Evolutionary conservation across 371 early-diverging fungal genomes (phyloP).

Genomic region (Pancytospora philotis): DNA sequence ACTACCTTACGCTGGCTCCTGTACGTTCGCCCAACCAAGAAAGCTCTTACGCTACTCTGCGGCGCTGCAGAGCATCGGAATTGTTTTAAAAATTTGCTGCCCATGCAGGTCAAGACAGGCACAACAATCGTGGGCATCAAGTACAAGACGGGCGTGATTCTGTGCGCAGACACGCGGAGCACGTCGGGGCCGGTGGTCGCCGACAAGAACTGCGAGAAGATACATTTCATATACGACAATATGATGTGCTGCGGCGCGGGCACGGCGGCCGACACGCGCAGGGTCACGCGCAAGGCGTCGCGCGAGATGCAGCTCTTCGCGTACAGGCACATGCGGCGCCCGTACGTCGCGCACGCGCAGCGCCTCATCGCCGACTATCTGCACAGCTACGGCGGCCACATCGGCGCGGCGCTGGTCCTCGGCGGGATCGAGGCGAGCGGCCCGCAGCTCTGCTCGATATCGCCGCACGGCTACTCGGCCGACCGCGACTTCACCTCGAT

Average conservation of each 20-base stretch:
- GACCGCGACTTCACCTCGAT: constrained; percentile 85
- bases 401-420: constrained; percentile 87
- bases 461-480: constrained; percentile 90
- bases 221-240: constrained; percentile 91
- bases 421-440: constrained; percentile 77
- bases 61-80: no score
- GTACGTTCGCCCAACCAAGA: no score
- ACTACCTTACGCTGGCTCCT: no score
- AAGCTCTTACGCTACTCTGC: no score
- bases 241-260: constrained; percentile 99
- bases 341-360: constrained; percentile 80
- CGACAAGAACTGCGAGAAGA: constrained; percentile 96
- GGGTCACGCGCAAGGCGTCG: constrained; percentile 78
- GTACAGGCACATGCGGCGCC: constrained; percentile 72
- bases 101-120: constrained; percentile 71
- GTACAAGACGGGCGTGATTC: constrained; percentile 69
- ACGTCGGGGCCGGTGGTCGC: constrained; percentile 92
- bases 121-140: constrained; percentile 72
- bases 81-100: no score
- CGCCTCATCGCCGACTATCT: constrained; percentile 56
- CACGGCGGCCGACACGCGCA: constrained; percentile 95
- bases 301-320: constrained; percentile 81
- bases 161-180: constrained; percentile 97
- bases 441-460: constrained; percentile 77
- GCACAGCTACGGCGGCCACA: constrained; percentile 78